These are phyloP conservation scores for Dimocarpus longan DNA, from an alignment of 345 rosid genomes.

Conservation along the genomic window DNA sequence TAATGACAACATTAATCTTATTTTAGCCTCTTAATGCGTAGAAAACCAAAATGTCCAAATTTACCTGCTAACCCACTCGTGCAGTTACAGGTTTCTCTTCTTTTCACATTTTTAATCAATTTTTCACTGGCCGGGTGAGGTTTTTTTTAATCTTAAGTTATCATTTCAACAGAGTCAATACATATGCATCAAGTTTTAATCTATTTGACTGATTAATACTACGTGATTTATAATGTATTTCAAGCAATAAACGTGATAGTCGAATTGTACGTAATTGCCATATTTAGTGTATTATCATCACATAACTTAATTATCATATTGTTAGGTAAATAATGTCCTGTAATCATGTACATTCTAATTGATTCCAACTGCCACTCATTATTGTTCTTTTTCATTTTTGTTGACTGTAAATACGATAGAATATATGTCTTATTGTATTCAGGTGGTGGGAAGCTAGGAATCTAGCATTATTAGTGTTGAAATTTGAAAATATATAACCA, in stretches of 20 bases:
- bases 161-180: no score
- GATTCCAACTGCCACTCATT: not conserved
- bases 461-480: not conserved
- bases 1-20: not conserved
- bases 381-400: not conserved
- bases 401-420: not conserved
- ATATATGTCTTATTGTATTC: not conserved
- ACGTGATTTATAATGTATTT: no score
- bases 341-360: not conserved
- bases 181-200: no score
- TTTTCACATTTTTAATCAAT: not conserved
- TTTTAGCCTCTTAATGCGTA: not conserved
- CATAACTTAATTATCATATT: no score
- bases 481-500: not conserved
- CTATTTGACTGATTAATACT: no score
- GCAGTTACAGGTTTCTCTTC: not conserved
- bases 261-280: no score
- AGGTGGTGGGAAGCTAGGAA: not conserved
- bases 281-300: no score
- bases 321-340: no score
- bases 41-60: not conserved
- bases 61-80: constrained; percentile 18
- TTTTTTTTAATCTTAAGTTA: no score
- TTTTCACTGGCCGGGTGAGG: no score
- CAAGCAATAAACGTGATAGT: no score